Evolutionary conservation across 192 early-diverging fungal species (phyloP).

Genomic region (Entrophospora sp.): DNA sequence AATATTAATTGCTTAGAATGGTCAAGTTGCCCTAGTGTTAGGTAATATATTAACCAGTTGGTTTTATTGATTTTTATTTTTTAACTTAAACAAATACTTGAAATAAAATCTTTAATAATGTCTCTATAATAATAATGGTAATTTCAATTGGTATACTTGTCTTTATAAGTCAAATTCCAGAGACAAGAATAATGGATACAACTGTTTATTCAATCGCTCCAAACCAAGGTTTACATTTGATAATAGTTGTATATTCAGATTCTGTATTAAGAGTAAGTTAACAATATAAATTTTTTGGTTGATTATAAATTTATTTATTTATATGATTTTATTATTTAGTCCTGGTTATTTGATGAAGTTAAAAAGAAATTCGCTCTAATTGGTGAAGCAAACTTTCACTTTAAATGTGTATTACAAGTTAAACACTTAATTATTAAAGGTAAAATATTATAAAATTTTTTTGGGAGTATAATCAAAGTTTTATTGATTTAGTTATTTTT

Average conservation of each 20-base stretch:
- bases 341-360: slow-evolving; percentile 54
- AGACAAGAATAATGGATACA: slow-evolving; percentile 73
- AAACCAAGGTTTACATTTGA: slow-evolving; percentile 32
- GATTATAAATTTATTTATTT: neutral
- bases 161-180: slow-evolving; percentile 42
- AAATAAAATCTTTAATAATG: too few relatives aligned
- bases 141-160: too few relatives aligned
- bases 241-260: slow-evolving; percentile 71
- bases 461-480: neutral
- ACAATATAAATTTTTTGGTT: neutral
- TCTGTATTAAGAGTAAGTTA: slow-evolving; percentile 40
- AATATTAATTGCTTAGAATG: slow-evolving; percentile 40
- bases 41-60: slow-evolving; percentile 12
- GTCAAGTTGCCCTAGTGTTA: slow-evolving; percentile 34
- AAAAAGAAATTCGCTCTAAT: slow-evolving; percentile 39
- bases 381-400: slow-evolving; percentile 41
- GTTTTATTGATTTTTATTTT: too few relatives aligned
- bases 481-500: neutral
- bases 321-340: slow-evolving; percentile 12
- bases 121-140: too few relatives aligned
- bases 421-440: slow-evolving; percentile 29
- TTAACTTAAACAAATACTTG: too few relatives aligned
- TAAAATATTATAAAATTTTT: neutral
- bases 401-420: slow-evolving; percentile 59
- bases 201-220: slow-evolving; percentile 31